A percentile compares a stretch with the other conserved stretches of the same genome.
phyloP scores from a whole-genome alignment of 495 filamentous ascomycete species.

The Tuber brumale region DNA sequence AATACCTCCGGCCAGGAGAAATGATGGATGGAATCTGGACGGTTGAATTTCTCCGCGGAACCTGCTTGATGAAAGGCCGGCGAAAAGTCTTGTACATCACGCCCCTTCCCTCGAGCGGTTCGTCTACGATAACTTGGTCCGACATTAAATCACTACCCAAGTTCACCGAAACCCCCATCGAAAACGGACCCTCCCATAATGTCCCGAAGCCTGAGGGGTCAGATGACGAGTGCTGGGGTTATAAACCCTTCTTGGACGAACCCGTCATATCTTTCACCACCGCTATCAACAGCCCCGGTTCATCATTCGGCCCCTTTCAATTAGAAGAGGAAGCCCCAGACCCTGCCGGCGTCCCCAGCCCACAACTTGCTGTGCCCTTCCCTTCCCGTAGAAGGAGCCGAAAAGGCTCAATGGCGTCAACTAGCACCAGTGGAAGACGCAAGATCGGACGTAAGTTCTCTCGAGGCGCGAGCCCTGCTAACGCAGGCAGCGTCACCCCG shows the following conservation, averaged over 20 bases:
- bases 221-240: not conserved
- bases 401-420: not conserved
- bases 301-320: conserved; percentile 26
- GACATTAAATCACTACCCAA: conserved; percentile 21
- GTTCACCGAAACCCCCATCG: not conserved
- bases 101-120: conserved; percentile 1
- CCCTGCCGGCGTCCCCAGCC: not conserved
- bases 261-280: not conserved
- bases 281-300: not conserved
- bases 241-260: not conserved
- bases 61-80: conserved; percentile 27
- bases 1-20: conserved; percentile 58
- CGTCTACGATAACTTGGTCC: conserved; percentile 17
- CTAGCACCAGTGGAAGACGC: not conserved
- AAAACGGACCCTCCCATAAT: not conserved
- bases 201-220: not conserved
- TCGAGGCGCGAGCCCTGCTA: not conserved
- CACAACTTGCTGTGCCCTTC: not conserved
- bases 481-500: not conserved
- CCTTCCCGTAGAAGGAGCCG: not conserved
- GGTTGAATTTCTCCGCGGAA: conserved; percentile 53
- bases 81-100: conserved; percentile 33
- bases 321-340: conserved; percentile 13
- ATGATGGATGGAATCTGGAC: conserved; percentile 62
- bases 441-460: not conserved